Base-by-base conservation (phyloP, 2,329 filamentous ascomycete genomes). In the Monosporascus sp. region DNA sequence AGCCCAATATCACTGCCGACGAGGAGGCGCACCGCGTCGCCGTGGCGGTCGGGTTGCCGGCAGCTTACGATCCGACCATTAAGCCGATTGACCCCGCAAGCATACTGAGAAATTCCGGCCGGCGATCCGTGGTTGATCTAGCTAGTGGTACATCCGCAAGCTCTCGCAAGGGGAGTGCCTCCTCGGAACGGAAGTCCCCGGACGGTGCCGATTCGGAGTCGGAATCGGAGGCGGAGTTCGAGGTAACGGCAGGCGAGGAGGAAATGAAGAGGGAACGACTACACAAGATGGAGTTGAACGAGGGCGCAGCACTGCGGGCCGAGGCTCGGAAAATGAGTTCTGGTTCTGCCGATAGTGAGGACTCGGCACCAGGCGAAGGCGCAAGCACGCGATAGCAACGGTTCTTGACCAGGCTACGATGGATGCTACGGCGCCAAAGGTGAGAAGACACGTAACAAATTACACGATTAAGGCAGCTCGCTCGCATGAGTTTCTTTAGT, bases 11-110 rank as follows among this genome's bases (percentile, higher is more conserved):
- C 43, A 79, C 79, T 1, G 71, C 80, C 2, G 82, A 85, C 58
- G 81, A 84, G 56, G 84, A 87, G 66, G 84, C 84, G 0, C 83
- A 86, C 59, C 77, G 78, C 52, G 84, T 87, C 7, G 84, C 84
- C 45, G 78, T 80, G 56, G 84, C 82, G 17, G 74, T 87, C 9
- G 84, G 83, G 0, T 69, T 87, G 2, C 83, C 84, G 0, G 82
- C 82, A 3, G 71, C 76, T 24, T 87, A 85, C 57, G 84, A 87
- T 57, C 82, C 84, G 1, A 85, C 82, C 1, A 78, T 86, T 59
- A 86, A 84, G 59, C 79, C 80, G 0, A 70, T 81, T 48, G 72
- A 76, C 48, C 66, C 66, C 15, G 60, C 62, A 24, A 63, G 44
- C 35, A 40, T 68, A 43, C 48, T 67, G 40, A 60, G 59, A 53